Base-by-base conservation (phyloP, 306 rosid species). In the Delonix regia region DNA sequence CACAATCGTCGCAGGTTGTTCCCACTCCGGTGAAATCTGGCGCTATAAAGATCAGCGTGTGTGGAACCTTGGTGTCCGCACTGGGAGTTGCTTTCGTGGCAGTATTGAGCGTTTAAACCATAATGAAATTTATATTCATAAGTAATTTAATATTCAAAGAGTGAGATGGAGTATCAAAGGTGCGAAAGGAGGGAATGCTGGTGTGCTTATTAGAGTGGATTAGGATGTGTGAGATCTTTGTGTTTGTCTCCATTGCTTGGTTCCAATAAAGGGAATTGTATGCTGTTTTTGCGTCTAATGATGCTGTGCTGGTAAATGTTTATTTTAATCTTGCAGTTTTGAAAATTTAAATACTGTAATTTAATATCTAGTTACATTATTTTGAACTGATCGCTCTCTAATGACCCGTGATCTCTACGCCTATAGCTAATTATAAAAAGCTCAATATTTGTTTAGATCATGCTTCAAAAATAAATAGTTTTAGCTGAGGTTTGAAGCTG, bases 1-100 rank as follows among this genome's bases (percentile, higher is more conserved):
- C 84, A 16, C 71, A 56, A 12, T 22, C 85, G 1, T 52, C 88
- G 69, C 88, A 85, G 79, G 83, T 78, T 78, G 87, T 75, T 78
- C 84, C 86, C 4, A 57, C 80, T n/a, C 30, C 13, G 49, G 38
- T 69, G 33, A 70, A 45, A 7, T 78, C 87, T 18, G 70, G 48
- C 25, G 44, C 64, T 8, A 0, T 42, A 28, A 49, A 69, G 16
- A 52, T 63, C 1, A 2, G 63, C 25, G 3, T 13, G 36, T 21
- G 74, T 45, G 87, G 83, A 73, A 47, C 5, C 1, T 65, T 10
- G 69, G 52, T 64, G 68, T 53, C 19, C 39, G 13, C 76, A 33
- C 15, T 83, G 69, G 87, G 85, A 16, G 47, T 62, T 65, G 86
- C 78, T 25, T 41, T 66, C 9, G 42, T 69, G 53, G 78, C 52